Evolutionary conservation across 306 rosid genomes (phyloP).

Genomic region (Trifolium repens): DNA sequence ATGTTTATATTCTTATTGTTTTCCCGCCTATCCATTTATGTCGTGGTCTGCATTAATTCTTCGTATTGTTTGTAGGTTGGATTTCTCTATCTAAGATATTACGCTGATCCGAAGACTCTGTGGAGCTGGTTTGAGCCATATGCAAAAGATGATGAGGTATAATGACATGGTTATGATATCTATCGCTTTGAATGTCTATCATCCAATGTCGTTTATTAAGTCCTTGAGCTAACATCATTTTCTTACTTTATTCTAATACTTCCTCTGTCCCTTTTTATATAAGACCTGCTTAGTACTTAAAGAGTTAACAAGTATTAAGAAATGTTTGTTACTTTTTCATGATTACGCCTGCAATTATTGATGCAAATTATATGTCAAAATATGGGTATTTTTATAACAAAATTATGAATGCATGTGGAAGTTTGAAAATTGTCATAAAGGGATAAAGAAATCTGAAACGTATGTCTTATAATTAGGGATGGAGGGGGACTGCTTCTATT

Average conservation of each 20-base stretch:
- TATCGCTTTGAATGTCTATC: conserved; percentile 24
- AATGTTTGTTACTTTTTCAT: not conserved
- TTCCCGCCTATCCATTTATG: conserved; percentile 6
- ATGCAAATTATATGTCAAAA: not conserved
- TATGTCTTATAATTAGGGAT: not conserved
- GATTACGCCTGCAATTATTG: not conserved
- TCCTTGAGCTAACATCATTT: conserved; percentile 9
- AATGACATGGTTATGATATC: conserved; percentile 30
- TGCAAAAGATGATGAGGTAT: conserved; percentile 88
- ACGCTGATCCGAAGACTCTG: conserved; percentile 85
- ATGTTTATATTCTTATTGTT: conserved; percentile 9
- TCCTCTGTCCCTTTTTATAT: not conserved
- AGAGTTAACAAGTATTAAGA: not conserved
- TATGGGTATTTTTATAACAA: not conserved
- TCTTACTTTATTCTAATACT: not conserved
- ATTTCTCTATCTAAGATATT: conserved; percentile 94
- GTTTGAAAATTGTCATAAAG: not conserved
- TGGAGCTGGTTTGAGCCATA: conserved; percentile 98
- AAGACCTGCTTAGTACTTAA: not conserved
- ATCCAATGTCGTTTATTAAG: conserved; percentile 13
- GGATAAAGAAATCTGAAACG: not conserved
- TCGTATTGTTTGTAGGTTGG: conserved; percentile 68
- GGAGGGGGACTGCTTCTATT: not conserved
- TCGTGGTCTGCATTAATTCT: conserved; percentile 22
- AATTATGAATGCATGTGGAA: not conserved